Conservation (phyloP, 139 green algal species). For the Micromonas pusilla region DNA sequence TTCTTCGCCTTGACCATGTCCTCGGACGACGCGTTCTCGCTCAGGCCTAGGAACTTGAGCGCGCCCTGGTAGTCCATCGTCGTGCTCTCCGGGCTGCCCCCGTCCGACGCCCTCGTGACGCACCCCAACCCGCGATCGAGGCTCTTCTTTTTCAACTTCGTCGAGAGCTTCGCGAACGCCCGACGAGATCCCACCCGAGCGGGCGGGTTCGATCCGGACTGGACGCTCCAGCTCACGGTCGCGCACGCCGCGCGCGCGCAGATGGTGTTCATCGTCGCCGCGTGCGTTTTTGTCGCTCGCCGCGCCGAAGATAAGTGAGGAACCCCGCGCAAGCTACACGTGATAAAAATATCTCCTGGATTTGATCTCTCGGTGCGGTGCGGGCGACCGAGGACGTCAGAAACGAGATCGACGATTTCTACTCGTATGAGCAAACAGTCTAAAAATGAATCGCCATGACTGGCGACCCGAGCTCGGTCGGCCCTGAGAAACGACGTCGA, state of each 20-base stretch:
- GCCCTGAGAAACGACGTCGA: too few species aligned
- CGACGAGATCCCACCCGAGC: background rate
- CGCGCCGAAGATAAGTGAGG: background rate
- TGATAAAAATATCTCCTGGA: constrained; percentile 7
- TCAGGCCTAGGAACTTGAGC: background rate
- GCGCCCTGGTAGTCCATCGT: constrained; percentile 2
- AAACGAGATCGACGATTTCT: too few species aligned
- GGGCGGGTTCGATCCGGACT: background rate
- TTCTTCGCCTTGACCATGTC: constrained; percentile 16
- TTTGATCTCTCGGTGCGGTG: too few species aligned
- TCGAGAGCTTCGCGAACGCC: background rate
- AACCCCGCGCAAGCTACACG: too few species aligned
- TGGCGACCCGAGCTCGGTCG: too few species aligned
- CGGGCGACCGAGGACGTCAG: too few species aligned
- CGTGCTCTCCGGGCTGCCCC: background rate
- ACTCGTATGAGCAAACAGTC: too few species aligned
- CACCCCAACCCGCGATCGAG: too few species aligned
- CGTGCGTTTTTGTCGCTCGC: background rate
- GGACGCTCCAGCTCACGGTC: background rate
- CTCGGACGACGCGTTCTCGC: background rate
- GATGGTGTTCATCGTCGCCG: background rate
- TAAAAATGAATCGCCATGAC: too few species aligned
- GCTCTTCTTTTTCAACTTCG: background rate
- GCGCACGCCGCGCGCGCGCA: background rate
- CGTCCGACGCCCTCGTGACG: background rate